Evolutionary conservation across 2,329 filamentous ascomycete genomes (phyloP), one percentile per base, ranked within the genome.

Genomic region (Botryotinia calthae): DNA sequence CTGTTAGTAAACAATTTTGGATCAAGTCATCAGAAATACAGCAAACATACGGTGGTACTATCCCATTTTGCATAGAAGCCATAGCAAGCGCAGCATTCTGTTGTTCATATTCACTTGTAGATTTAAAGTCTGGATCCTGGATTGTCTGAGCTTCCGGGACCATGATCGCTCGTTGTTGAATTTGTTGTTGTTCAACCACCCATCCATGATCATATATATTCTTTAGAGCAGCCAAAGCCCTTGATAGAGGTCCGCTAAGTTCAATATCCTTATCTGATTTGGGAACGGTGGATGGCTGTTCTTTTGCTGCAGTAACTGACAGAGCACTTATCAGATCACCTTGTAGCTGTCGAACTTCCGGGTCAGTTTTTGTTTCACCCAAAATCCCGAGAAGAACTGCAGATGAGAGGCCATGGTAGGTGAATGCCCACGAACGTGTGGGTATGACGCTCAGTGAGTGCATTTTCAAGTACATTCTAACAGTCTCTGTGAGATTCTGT

Each of bases 391-490:
- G 85, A 5, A 91, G 82, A 5, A 91, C 84, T 1, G 89, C 89
- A 0, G 89, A 91, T 14, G 89, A 91, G 12, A 91, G 84, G 1
- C 89, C 88, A 76, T 91, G 88, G 73, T 91, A 91, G 0, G 89
- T 91, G 74, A 91, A 91, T 0, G 89, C 89, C 89, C 89, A 91
- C 72, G 88, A 90, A 40, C 89, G 84, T 0, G 89, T 91, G 1
- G 89, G 89, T 64, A 91, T 90, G 14, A 89, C 87, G 2, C 88
- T 90, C 44, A 91, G 82, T 75, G 90, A 89, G 79, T 91, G 89
- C 89, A 91, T 91, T 25, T 89, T 87, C 34, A 91, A 82, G 78
- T 91, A 91, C 89, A 91, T 91, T 58, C 88, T 86, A 18, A 91
- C 89, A 20, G 89, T 91, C 78, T 91, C 88, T 9, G 87, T 87